phyloP scores from a whole-genome alignment of 805 yeast genomes.

The Kodamaea lidongshanica region DNA sequence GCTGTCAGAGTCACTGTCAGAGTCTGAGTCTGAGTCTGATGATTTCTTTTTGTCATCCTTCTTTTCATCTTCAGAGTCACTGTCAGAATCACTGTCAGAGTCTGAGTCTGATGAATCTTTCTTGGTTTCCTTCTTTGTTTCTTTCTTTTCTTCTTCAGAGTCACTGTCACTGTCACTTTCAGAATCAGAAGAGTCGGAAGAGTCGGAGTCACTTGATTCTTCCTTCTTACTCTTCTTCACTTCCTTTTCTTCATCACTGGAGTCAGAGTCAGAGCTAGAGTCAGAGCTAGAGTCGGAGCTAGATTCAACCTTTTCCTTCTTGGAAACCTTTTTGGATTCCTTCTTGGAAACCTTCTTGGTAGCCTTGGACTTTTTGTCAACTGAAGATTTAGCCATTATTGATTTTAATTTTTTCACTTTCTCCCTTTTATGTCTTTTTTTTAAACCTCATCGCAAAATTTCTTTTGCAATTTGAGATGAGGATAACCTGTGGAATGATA shows the following conservation, averaged over 20 bases:
- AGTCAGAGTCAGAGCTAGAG: constrained; percentile 15
- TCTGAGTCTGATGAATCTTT: constrained; percentile 22
- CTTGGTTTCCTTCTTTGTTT: constrained; percentile 11
- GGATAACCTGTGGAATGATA: no score
- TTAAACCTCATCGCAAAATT: constrained; percentile 1
- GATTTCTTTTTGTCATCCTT: constrained; percentile 13
- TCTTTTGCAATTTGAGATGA: no score
- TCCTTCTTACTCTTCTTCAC: constrained; percentile 8
- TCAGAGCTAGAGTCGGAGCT: constrained; percentile 13
- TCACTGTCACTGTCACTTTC: constrained; percentile 29
- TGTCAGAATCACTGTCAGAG: constrained; percentile 20
- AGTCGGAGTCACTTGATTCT: constrained; percentile 5
- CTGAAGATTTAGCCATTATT: constrained; percentile 37
- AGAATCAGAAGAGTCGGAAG: constrained; percentile 15
- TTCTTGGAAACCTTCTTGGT: constrained; percentile 18
- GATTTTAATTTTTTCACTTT: not conserved
- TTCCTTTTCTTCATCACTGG: constrained; percentile 21
- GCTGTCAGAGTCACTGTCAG: constrained; percentile 14
- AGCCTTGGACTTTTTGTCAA: constrained; percentile 20
- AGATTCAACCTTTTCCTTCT: constrained; percentile 22
- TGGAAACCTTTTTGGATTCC: constrained; percentile 17
- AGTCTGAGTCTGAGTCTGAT: constrained; percentile 6
- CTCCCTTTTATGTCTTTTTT: constrained; percentile 1
- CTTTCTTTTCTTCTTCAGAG: constrained; percentile 15
- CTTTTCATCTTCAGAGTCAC: constrained; percentile 13